Evolutionary conservation across 1,139 yeast genomes (phyloP).

Genomic region (Trichomonascaceae sp.): DNA sequence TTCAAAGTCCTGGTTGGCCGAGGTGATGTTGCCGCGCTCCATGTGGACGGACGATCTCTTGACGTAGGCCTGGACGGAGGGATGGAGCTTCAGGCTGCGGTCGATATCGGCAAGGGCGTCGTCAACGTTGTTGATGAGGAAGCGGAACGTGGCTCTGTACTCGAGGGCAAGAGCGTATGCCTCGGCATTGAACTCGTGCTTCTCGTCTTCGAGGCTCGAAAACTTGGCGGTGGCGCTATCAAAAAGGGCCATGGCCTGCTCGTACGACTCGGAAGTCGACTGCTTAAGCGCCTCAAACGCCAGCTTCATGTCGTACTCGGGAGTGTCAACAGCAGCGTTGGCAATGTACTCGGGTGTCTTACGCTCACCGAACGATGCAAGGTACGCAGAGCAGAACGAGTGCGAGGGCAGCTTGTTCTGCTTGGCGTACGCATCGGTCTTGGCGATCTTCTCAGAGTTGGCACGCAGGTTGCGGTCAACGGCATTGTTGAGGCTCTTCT

Average conservation of each 20-base stretch:
- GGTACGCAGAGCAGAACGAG: constrained; percentile 72
- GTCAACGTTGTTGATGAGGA: constrained; percentile 62
- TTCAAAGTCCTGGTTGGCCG: constrained; percentile 58
- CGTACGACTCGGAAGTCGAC: constrained; percentile 61
- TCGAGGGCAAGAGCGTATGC: constrained; percentile 57
- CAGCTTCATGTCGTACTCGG: constrained; percentile 50
- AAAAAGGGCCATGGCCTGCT: constrained; percentile 57
- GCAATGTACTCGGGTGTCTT: constrained; percentile 24
- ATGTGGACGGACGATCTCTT: constrained; percentile 77
- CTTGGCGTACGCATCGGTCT: constrained; percentile 40
- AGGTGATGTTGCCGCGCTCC: constrained; percentile 48
- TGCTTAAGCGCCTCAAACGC: constrained; percentile 53
- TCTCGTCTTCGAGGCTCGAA: too few relatives aligned
- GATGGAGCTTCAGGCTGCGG: constrained; percentile 50
- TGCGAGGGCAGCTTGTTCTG: constrained; percentile 66
- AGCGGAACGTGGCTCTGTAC: constrained; percentile 69
- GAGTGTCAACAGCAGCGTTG: constrained; percentile 42
- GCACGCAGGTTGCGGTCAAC: constrained; percentile 80
- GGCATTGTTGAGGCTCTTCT: constrained; percentile 63
- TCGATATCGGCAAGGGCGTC: constrained; percentile 49
- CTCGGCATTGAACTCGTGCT: background rate
- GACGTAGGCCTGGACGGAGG: constrained; percentile 75
- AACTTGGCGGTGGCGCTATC: constrained; percentile 44
- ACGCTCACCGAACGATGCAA: constrained; percentile 50
- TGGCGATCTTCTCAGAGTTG: constrained; percentile 36